Base-by-base conservation (phyloP, 2,329 filamentous ascomycete species). In the Pleoardoris graminearum region DNA sequence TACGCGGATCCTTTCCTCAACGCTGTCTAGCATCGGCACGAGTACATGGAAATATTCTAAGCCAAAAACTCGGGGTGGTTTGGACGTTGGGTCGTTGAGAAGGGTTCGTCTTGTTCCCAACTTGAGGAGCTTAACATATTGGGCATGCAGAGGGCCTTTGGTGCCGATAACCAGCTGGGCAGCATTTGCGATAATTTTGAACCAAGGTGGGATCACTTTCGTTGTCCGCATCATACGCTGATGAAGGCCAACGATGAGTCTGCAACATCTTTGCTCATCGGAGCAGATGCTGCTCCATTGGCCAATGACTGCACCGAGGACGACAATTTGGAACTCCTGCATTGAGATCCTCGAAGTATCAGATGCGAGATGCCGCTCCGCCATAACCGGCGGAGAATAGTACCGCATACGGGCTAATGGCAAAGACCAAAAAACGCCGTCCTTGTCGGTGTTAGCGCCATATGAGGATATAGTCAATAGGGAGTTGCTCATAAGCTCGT, bases 391-490 rank as follows among this genome's bases (percentile, higher is more conserved):
- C 3, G n/a, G 19, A 12, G 35, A 41, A 22, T 55, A 55, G 25
- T 48, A 51, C 16, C 44, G 48, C 19, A 55, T 36, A n/a, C 35
- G 22, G 8, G 48, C 16, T 16, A 55, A 30, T 8, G 48, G 22
- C 12, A 55, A 23, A 1, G 53, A 51, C 53, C 48, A 55, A 17
- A 30, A 43, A 3, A 55, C 37, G 1, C 53, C 53, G 5, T 51
- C 30, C 36, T 43, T 51, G 21, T 4, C n/a, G 14, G 30, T 17
- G 10, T 14, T 22, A 4, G 11, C 22, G 7, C 4, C 49, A 21
- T 4, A 46, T 14, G n/a, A 12, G 14, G 49, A 46, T 10, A 51
- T 51, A 8, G 33, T 51, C 6, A 51, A 25, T 23, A 51, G 4
- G 3, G 49, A 37, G 21, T 33, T 23, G 5, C 4, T 21, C 49